Evolutionary conservation across 2,329 filamentous ascomycete species (phyloP).

Genomic region (Akanthomyces lecanii): DNA sequence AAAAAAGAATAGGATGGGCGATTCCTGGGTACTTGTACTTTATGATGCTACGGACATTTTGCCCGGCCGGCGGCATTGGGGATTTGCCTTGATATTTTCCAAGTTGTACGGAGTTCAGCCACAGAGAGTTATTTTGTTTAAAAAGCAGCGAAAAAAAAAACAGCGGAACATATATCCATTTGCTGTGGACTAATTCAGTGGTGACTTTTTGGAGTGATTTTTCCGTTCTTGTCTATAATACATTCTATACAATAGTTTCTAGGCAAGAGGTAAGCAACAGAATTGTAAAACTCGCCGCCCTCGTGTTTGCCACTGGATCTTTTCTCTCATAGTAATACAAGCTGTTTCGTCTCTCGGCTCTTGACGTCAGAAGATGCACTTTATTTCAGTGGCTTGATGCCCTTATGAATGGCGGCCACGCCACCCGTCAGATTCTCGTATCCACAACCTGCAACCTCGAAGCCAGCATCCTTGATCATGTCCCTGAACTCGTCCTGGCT

Average conservation of each 20-base stretch:
- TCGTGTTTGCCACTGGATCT: neutral
- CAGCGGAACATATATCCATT: slow-evolving; percentile 13
- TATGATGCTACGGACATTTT: slow-evolving; percentile 12
- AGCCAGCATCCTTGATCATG: slow-evolving; percentile 82
- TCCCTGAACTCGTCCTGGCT: slow-evolving; percentile 76
- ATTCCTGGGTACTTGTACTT: slow-evolving; percentile 18
- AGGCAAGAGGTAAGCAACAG: neutral
- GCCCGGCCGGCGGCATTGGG: slow-evolving; percentile 13
- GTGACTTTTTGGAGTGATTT: neutral
- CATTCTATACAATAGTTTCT: slow-evolving; percentile 5
- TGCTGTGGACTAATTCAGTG: neutral
- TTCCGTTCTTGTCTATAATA: neutral
- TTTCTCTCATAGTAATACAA: neutral
- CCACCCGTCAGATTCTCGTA: slow-evolving; percentile 91
- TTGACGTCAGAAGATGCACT: neutral
- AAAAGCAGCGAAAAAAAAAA: neutral
- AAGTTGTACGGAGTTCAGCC: slow-evolving; percentile 18
- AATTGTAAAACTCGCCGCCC: neutral
- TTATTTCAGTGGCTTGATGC: slow-evolving; percentile 67
- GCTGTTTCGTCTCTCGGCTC: neutral
- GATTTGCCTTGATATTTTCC: slow-evolving; percentile 15
- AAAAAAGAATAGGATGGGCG: slow-evolving; percentile 14
- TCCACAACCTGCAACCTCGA: slow-evolving; percentile 73
- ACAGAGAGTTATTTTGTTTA: slow-evolving; percentile 17
- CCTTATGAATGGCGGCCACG: slow-evolving; percentile 94